phyloP scores from a whole-genome alignment of 306 rosid species.

The Citrullus colocynthis region DNA sequence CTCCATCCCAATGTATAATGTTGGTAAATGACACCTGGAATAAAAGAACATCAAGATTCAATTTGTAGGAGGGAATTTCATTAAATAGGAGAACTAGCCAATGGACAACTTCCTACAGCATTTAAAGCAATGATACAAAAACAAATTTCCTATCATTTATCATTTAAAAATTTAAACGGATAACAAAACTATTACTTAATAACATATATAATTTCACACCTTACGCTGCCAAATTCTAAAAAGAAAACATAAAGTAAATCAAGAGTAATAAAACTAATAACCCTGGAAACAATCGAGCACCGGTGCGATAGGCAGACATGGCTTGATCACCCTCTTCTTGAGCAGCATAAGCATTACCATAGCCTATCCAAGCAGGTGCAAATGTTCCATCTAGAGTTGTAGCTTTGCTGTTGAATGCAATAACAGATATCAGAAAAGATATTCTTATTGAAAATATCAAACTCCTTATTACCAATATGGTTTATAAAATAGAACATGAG shows the following conservation, averaged over 20 bases:
- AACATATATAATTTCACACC: neutral
- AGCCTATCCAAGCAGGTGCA: constrained; percentile 96
- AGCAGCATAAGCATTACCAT: constrained; percentile 88
- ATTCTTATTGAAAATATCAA: neutral
- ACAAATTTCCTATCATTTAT: neutral
- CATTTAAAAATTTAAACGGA: neutral
- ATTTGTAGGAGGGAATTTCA: constrained; percentile 33
- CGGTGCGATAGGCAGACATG: constrained; percentile 92
- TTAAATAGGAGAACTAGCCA: constrained; percentile 34
- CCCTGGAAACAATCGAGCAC: constrained; percentile 99
- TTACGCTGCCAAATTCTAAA: neutral
- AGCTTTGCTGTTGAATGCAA: constrained; percentile 58
- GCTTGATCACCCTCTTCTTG: constrained; percentile 99
- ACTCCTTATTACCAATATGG: neutral
- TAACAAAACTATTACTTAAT: neutral
- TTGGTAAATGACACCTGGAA: constrained; percentile 98
- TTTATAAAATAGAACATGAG: neutral
- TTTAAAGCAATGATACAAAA: neutral
- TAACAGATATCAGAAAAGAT: neutral
- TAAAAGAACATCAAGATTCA: constrained; percentile 57
- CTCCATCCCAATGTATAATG: constrained; percentile 97
- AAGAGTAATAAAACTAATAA: constrained; percentile 14
- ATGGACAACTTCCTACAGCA: neutral
- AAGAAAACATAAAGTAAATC: neutral
- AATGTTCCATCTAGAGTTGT: constrained; percentile 85